Evolutionary conservation across 805 yeast species (phyloP), one percentile per base, ranked within the genome.

Genomic region (Pichia scutulata): DNA sequence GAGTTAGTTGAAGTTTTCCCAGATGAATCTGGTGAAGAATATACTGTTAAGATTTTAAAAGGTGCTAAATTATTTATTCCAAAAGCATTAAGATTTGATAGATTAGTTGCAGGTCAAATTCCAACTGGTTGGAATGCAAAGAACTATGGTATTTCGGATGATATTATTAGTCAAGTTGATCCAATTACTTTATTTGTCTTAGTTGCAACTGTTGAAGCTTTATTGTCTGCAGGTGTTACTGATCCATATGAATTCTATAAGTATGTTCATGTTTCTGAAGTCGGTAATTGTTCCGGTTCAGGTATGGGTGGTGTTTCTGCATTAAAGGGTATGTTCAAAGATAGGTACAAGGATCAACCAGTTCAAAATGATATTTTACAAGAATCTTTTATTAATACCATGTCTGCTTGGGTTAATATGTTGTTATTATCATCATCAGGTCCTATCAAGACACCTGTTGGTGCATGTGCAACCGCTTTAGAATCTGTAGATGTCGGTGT

Each of bases 221-320:
- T 93, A 60, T 77, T 93, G 59, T 72, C 92, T 51, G 80, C 97
- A 57, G 99, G 99, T 84, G 75, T 93, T 64, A 89, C 97, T 53
- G 99, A 93, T 69, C 99, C 99, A 57, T 93, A 89, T 69, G 99
- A 93, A 75, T 89, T 95, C 78, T 93, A 93, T 79, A 84, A 92
- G 74, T 95, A 93, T 68, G 96, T 95, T 46, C 99, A 93, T 70
- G 95, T 93, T 51, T 89, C 98, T 44, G 98, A 93, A 73, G 89
- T 93, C 60, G 99, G 99, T 76, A 95, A 92, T 80, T 90, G 98
- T 79, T 86, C 96, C 45, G 99, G 99, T 76, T 89, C 97, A 51
- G 99, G 99, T 81, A 92, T 93, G 96, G 99, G 99, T 73, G 99
- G 99, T 84, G 95, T 92, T 62, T 69, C 86, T 60, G 99, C 99